These are phyloP conservation scores for Encephalitozoon cuniculi DNA, from an alignment of 371 early-diverging fungal species.

Conservation along the genomic window DNA sequence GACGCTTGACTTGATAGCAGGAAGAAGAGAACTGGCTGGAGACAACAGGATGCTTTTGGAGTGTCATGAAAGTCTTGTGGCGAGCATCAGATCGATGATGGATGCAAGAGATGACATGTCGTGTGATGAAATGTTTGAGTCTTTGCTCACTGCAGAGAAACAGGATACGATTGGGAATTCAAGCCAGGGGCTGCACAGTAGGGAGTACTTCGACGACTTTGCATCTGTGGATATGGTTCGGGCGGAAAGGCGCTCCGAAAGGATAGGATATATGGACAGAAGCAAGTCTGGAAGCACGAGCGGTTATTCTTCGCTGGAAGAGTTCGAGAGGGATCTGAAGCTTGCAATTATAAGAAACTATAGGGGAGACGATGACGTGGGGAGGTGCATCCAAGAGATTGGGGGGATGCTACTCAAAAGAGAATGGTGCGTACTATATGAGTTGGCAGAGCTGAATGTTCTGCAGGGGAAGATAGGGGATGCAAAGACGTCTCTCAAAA, in stretches of 20 bases:
- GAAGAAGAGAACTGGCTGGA: slow-evolving; percentile 19
- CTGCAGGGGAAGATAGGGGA: slow-evolving; percentile 36
- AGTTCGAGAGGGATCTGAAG: slow-evolving; percentile 19
- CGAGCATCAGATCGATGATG: neutral
- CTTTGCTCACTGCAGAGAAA: neutral
- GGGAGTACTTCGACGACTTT: neutral
- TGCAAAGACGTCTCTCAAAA: slow-evolving; percentile 49
- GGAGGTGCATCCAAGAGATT: slow-evolving; percentile 38
- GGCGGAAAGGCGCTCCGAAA: slow-evolving; percentile 7
- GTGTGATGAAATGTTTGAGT: slow-evolving; percentile 22
- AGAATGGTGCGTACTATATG: slow-evolving; percentile 57
- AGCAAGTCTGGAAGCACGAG: neutral
- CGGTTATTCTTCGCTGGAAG: neutral
- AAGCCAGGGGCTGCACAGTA: neutral
- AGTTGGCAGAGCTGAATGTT: slow-evolving; percentile 42
- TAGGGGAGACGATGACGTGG: neutral
- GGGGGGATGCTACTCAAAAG: slow-evolving; percentile 39
- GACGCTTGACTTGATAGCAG: slow-evolving; percentile 8
- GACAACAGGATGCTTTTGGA: slow-evolving; percentile 9
- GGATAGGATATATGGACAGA: neutral
- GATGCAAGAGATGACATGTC: slow-evolving; percentile 8
- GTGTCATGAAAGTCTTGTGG: slow-evolving; percentile 29
- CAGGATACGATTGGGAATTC: neutral
- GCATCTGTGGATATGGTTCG: slow-evolving; percentile 4
- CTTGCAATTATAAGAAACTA: slow-evolving; percentile 34